Conservation (phyloP, 306 rosid genomes). For the Cotoneaster glaucophyllus region DNA sequence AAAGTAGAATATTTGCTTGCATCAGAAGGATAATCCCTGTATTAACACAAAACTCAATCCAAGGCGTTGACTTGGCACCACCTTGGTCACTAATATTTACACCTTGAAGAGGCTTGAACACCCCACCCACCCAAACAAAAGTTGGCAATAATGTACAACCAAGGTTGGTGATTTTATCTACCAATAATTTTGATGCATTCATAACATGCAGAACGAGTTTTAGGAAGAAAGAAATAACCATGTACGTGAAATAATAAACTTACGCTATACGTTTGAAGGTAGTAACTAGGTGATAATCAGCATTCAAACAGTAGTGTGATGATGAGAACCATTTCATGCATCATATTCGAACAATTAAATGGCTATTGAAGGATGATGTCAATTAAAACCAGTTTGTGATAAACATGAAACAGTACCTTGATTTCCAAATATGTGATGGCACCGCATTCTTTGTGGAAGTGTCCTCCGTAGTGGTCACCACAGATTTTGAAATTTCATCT, state of each 20-base stretch:
- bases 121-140: not conserved
- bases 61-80: not conserved
- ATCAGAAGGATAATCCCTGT: not conserved
- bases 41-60: not conserved
- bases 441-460: constrained; percentile 36
- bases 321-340: not conserved
- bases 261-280: not conserved
- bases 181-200: not conserved
- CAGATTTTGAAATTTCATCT: constrained; percentile 88
- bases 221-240: not conserved
- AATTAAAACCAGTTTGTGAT: not conserved
- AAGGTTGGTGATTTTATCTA: constrained; percentile 1
- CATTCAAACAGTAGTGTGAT: not conserved
- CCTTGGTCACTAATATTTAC: not conserved
- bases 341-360: not conserved
- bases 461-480: constrained; percentile 55
- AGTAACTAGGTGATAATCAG: not conserved
- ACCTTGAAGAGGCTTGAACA: not conserved
- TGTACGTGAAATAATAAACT: not conserved
- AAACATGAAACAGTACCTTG: constrained; percentile 51
- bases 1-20: no score
- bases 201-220: not conserved
- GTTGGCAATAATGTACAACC: not conserved
- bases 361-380: not conserved
- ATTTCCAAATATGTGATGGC: constrained; percentile 73